Conservation (phyloP, 164 flowering plant genomes). For the Houttuynia cordata region DNA sequence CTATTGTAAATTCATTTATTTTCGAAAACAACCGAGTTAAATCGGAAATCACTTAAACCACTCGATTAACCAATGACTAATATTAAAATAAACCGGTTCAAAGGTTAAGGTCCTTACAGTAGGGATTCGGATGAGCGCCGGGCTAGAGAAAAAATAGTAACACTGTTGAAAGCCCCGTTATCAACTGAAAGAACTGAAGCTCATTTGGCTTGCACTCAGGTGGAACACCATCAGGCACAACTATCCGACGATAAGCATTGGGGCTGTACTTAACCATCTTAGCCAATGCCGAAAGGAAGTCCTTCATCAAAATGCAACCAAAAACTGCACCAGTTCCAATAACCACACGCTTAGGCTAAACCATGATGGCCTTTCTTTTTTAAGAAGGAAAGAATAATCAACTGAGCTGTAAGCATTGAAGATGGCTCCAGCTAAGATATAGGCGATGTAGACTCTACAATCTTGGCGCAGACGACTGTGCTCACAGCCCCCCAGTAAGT, state of each 20-base stretch:
- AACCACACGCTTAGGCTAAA: constrained; percentile 30
- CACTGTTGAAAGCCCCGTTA: too few species aligned
- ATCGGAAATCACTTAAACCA: too few species aligned
- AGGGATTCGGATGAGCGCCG: too few species aligned
- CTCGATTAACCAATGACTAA: too few species aligned
- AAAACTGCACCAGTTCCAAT: constrained; percentile 25
- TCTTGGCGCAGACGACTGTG: constrained; percentile 22
- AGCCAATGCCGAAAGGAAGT: constrained; percentile 19
- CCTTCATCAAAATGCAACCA: constrained; percentile 30
- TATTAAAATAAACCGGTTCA: too few species aligned
- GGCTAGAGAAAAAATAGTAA: too few species aligned
- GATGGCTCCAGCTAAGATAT: constrained; percentile 52
- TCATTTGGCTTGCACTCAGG: constrained; percentile 39
- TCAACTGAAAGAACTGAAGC: too few species aligned
- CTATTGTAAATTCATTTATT: too few species aligned
- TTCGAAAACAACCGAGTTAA: too few species aligned
- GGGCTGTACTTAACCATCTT: constrained; percentile 29
- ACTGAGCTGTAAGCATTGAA: constrained; percentile 85
- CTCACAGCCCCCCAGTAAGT: constrained; percentile 37
- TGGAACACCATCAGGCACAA: constrained; percentile 57
- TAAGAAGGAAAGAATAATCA: constrained; percentile 21
- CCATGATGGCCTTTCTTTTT: constrained; percentile 30
- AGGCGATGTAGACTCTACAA: constrained; percentile 37
- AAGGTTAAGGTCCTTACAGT: too few species aligned
- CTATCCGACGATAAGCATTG: constrained; percentile 58